Conservation (phyloP, 495 filamentous ascomycete species). For the Umbilicaria muhlenbergii region DNA sequence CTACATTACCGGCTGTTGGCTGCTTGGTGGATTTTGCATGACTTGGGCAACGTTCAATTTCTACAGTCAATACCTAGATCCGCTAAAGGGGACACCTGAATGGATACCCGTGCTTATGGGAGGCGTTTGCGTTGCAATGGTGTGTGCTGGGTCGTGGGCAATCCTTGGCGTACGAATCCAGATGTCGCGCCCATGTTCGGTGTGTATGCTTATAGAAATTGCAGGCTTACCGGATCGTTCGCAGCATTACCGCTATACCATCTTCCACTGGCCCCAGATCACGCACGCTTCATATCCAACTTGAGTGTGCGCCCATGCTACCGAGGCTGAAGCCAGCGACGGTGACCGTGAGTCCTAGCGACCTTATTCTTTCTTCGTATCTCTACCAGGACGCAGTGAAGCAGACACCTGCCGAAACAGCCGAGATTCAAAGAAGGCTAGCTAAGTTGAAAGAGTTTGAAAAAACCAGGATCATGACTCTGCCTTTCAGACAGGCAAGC, state of each 20-base stretch:
- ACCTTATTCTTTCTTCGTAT: slow-evolving; percentile 23
- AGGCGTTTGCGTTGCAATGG: slow-evolving; percentile 5
- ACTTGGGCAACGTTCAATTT: slow-evolving; percentile 3
- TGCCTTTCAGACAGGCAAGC: slow-evolving; percentile 22
- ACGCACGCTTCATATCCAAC: slow-evolving; percentile 4
- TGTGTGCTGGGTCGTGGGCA: slow-evolving; percentile 3
- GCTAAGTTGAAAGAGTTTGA: slow-evolving; percentile 4
- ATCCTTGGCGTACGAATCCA: slow-evolving; percentile 3
- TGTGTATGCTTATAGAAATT: neutral
- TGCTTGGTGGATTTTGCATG: slow-evolving; percentile 3
- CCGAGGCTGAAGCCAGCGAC: slow-evolving; percentile 26
- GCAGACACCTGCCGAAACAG: slow-evolving; percentile 8
- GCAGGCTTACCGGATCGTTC: slow-evolving; percentile 12
- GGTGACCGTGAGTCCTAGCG: slow-evolving; percentile 23
- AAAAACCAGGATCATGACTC: slow-evolving; percentile 20
- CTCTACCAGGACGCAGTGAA: slow-evolving; percentile 14
- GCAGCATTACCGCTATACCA: slow-evolving; percentile 9
- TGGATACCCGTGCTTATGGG: slow-evolving; percentile 3
- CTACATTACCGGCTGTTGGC: slow-evolving; percentile 10
- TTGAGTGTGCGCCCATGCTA: slow-evolving; percentile 17
- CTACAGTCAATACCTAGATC: neutral
- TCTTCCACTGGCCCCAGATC: neutral
- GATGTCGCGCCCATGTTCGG: neutral
- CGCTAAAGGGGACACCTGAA: neutral
- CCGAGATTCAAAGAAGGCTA: neutral